A percentile compares a stretch with the other conserved stretches of the same genome.
Evolutionary conservation across 1,284 basidiomycete genomes (phyloP).

Genomic region (Ceratobasidium sp.): DNA sequence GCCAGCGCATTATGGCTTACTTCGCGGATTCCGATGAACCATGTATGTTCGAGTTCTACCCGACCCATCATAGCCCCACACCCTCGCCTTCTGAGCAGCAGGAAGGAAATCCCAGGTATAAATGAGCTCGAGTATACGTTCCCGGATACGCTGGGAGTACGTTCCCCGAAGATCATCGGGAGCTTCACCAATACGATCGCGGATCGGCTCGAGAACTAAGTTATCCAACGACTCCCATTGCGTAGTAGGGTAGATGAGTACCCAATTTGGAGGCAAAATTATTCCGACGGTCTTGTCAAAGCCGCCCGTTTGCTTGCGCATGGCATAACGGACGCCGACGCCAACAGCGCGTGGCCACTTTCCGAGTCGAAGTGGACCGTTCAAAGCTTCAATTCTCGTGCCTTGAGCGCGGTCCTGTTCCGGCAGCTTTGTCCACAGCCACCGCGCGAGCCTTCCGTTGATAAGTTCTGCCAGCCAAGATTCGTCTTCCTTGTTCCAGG

Average conservation of each 20-base stretch:
- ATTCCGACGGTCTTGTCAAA: neutral
- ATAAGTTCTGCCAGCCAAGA: neutral
- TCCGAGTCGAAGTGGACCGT: neutral
- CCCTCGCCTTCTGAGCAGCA: neutral
- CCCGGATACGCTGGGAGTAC: neutral
- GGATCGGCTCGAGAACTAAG: neutral
- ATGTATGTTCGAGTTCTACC: neutral
- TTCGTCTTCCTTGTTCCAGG: no score
- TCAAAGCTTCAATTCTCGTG: no score
- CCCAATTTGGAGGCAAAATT: neutral
- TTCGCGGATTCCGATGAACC: neutral
- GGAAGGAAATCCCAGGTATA: constrained; percentile 5
- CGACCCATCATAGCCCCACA: neutral
- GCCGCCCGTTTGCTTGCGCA: neutral
- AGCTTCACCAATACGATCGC: neutral
- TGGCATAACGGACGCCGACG: neutral
- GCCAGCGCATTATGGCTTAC: no score
- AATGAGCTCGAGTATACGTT: neutral
- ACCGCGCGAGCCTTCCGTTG: neutral
- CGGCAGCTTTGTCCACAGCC: no score
- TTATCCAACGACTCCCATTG: neutral
- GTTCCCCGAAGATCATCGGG: neutral
- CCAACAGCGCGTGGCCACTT: neutral
- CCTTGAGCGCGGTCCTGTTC: no score
- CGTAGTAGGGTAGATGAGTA: neutral